Evolutionary conservation across 2,329 filamentous ascomycete species (phyloP).

Genomic region (Fusarium sp.): DNA sequence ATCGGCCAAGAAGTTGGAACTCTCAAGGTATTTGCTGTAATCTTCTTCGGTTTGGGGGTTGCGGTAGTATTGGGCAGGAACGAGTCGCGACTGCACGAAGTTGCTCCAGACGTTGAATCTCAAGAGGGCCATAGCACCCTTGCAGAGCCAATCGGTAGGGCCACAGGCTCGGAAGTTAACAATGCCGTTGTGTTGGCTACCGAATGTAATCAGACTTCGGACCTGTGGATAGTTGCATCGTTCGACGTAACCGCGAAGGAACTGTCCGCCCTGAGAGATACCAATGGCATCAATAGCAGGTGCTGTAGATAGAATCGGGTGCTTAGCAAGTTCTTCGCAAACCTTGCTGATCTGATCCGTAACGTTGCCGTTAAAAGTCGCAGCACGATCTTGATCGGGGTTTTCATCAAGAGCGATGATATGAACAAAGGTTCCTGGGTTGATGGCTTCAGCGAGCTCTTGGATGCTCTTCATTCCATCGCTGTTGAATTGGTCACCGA

Average conservation of each 20-base stretch:
- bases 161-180: constrained; percentile 81
- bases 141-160: constrained; percentile 81
- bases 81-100: constrained; percentile 82
- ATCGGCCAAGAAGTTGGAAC: constrained; percentile 91
- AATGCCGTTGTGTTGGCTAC: constrained; percentile 94
- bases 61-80: constrained; percentile 96
- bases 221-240: constrained; percentile 84
- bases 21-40: constrained; percentile 78
- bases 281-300: constrained; percentile 91
- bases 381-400: constrained; percentile 77
- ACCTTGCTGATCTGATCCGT: constrained; percentile 81
- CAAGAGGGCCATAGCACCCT: constrained; percentile 81
- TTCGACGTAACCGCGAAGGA: constrained; percentile 91
- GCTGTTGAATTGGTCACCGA: constrained; percentile 79
- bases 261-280: constrained; percentile 96
- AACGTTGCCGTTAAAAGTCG: constrained; percentile 92
- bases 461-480: constrained; percentile 80
- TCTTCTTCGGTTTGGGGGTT: constrained; percentile 61
- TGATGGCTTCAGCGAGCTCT: constrained; percentile 75
- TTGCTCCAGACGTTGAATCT: constrained; percentile 82
- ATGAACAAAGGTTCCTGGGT: constrained; percentile 89
- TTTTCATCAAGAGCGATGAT: constrained; percentile 78
- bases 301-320: constrained; percentile 84
- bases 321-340: constrained; percentile 79
- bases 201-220: constrained; percentile 86